Evolutionary conservation across 495 filamentous ascomycete species (phyloP), one percentile per base, ranked within the genome.

Genomic region (Clavariopsis aquatica): DNA sequence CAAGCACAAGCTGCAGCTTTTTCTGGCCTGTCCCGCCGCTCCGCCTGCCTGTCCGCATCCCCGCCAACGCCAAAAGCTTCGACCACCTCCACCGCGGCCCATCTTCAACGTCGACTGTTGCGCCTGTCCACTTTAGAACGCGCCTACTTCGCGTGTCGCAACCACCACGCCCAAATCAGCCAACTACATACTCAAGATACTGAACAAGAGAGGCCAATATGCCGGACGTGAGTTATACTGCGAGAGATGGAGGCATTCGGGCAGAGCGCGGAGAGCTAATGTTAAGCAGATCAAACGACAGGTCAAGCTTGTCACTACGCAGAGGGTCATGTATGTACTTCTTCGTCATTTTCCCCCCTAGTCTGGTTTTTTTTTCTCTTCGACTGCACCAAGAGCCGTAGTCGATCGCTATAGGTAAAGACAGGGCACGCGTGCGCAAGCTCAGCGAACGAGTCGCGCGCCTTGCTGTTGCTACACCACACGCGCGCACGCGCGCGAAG

Each of bases 261-360:
- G 46, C 2, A 9, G 49, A 20, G 23, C 19, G 5, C 12, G 23
- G 15, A 24, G 46, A 29, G 43, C 52, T 70, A 43, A 67, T 28
- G 34, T 28, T 3, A 69, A 64, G 38, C 68, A 93, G 89, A 82
- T 92, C 73, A 91, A 96, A 80, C 87, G 94, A 63, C 90, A 82
- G 61, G 83, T 98, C 75, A 93, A 93, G 82, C 83, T 98, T 77
- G 83, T 97, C 64, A 98, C 94, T 26, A 87, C 92, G 77, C 93
- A 97, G 76, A 83, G 85, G 62, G 84, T 90, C 74, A 87, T 92
- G 92, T 95, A 85, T 75, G 90, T 84, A 34, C 12, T 34, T 5
- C 6, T 34, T 34, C 54, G 61, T 49, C 54, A 20, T 55, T 31
- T 38, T 36, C 27, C 19, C 9, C 29, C 12, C 52, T 29, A 49